Evolutionary conservation across 495 filamentous ascomycete genomes (phyloP), one percentile per base, ranked within the genome.

Genomic region (Xylaria intraflava): DNA sequence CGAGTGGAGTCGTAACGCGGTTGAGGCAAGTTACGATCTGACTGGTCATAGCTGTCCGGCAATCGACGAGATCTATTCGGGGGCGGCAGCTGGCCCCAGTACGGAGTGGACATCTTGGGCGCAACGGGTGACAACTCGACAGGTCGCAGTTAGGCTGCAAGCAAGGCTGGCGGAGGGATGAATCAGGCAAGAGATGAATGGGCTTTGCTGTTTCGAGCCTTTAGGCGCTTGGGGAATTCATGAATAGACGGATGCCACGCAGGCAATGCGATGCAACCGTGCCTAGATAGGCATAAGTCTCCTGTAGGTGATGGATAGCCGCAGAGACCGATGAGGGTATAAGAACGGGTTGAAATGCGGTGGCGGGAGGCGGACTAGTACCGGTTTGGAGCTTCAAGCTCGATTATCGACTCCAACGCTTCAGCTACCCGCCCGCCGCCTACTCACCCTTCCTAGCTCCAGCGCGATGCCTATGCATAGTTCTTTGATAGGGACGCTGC

Each of bases 181-280:
- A 11, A 57, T 51, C 40, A 43, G 35, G 33, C 33, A 45, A 61
- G 52, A 51, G 54, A 56, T 51, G 60, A 42, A 52, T 51, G 29
- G 33, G 38, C 20, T 52, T 23, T 47, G 51, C 56, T 47, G 46
- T 51, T 48, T 57, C 41, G 53, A 40, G 52, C 51, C 42, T 47
- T 24, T 45, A 57, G 58, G 50, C 56, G 60, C 50, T 64, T 56
- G 55, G 51, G 35, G 29, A 27, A 50, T 27, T 56, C 45, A 59
- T 61, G 65, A 53, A 53, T 48, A 55, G 61, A 60, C 74, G 71
- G 76, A 75, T 77, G 65, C 64, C 59, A 56, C 61, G 63, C 60
- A 69, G 72, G 73, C 74, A 69, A 77, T 75, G 70, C 68, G 60
- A 62, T 54, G 52, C 52, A 33, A 43, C 44, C 27, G 42, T 23